These are phyloP conservation scores for Ascodesmis nigricans DNA, from an alignment of 495 filamentous ascomycete genomes.

Conservation along the genomic window DNA sequence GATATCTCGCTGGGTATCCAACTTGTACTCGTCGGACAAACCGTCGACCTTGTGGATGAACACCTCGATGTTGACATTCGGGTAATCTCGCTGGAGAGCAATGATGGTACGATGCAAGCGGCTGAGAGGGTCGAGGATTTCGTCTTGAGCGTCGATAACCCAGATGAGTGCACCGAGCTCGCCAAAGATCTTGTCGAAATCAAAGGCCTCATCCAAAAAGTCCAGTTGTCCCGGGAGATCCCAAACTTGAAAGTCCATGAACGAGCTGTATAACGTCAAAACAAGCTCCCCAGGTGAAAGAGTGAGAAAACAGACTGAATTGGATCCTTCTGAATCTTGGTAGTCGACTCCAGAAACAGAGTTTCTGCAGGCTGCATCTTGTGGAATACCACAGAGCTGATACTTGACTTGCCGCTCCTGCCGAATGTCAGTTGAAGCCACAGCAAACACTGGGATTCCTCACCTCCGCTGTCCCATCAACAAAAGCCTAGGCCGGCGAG, in stretches of 20 bases:
- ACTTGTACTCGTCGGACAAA: conserved; percentile 79
- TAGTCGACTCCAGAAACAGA: conserved; percentile 81
- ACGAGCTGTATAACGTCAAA: conserved; percentile 39
- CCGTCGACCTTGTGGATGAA: conserved; percentile 98
- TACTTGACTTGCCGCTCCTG: conserved; percentile 94
- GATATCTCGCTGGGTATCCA: conserved; percentile 83
- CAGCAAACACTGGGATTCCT: conserved; percentile 9
- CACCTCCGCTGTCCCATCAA: conserved; percentile 93
- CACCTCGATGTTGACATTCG: conserved; percentile 83
- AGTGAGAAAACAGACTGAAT: conserved; percentile 56
- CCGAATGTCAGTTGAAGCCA: neutral
- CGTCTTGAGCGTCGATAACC: conserved; percentile 96
- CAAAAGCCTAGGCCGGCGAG: conserved; percentile 57
- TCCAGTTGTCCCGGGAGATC: conserved; percentile 90
- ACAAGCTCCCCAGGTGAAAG: too few species aligned
- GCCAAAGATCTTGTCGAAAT: conserved; percentile 79
- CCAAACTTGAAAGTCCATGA: conserved; percentile 98
- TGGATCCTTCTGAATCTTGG: conserved; percentile 72
- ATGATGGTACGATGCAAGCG: conserved; percentile 74
- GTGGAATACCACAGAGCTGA: conserved; percentile 91
- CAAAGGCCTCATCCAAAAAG: conserved; percentile 63
- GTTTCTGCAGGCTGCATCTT: conserved; percentile 92
- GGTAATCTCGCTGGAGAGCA: conserved; percentile 64
- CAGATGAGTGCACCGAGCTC: conserved; percentile 86
- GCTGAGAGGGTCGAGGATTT: conserved; percentile 72